Conservation (phyloP, 2,329 filamentous ascomycete species). For the Lachnellula cervina region DNA sequence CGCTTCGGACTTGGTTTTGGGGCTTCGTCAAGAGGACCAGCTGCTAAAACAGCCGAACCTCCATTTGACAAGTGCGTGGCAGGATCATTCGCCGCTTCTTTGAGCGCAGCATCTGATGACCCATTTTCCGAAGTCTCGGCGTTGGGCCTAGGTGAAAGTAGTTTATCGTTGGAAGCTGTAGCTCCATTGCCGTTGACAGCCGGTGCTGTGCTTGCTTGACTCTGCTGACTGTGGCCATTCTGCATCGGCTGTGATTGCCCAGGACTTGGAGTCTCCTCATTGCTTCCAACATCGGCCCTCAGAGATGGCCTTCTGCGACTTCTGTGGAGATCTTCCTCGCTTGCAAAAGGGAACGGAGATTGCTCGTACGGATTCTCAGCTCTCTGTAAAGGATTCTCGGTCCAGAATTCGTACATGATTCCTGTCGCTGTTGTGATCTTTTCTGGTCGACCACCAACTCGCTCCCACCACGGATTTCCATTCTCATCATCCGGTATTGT, state of each 20-base stretch:
- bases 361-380: constrained; percentile 24
- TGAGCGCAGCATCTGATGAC: constrained; percentile 21
- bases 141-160: background rate
- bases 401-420: constrained; percentile 66
- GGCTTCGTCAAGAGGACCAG: background rate
- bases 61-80: constrained; percentile 20
- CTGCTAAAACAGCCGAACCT: background rate
- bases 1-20: constrained; percentile 15
- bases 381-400: constrained; percentile 55
- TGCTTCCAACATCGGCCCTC: constrained; percentile 17
- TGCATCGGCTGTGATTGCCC: constrained; percentile 8
- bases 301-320: constrained; percentile 13
- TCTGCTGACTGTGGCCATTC: constrained; percentile 8
- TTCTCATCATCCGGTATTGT: constrained; percentile 69
- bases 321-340: constrained; percentile 25
- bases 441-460: constrained; percentile 64
- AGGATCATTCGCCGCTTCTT: constrained; percentile 26
- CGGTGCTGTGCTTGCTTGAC: constrained; percentile 3
- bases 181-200: constrained; percentile 4
- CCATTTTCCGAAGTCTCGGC: background rate
- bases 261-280: constrained; percentile 13
- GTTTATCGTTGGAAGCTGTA: background rate
- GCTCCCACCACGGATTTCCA: constrained; percentile 83
- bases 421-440: constrained; percentile 70
- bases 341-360: constrained; percentile 17